Percentiles rank a stretch among this genome's conserved stretches.
These are phyloP conservation scores for Amanita muscaria DNA, from an alignment of 768 basidiomycete genomes.

Conservation along the genomic window DNA sequence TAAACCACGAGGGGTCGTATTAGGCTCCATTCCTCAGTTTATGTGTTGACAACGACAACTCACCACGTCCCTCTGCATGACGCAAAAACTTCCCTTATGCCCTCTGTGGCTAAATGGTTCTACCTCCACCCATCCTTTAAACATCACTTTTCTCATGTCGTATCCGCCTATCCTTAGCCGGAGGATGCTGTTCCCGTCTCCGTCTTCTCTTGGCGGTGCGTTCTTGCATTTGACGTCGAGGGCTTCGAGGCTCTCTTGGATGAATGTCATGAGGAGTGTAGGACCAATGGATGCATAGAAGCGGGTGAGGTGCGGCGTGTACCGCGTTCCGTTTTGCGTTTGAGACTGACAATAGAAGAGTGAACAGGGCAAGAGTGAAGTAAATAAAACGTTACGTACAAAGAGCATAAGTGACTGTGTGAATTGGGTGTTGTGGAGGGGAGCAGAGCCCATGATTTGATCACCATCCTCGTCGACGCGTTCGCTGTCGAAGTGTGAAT, in stretches of 20 bases:
- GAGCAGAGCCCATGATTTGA: slow-evolving; percentile 47
- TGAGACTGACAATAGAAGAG: slow-evolving; percentile 48
- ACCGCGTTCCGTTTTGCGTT: slow-evolving; percentile 66
- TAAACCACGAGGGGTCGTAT: too few species aligned
- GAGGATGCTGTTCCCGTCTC: slow-evolving; percentile 16
- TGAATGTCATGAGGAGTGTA: slow-evolving; percentile 37
- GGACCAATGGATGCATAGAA: slow-evolving; percentile 66
- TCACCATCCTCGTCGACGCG: slow-evolving; percentile 49
- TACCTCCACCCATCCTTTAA: slow-evolving; percentile 69
- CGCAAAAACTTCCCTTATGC: slow-evolving; percentile 50
- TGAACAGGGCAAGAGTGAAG: not conserved
- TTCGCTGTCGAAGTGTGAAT: too few species aligned
- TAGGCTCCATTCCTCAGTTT: too few species aligned
- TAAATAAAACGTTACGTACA: slow-evolving; percentile 34
- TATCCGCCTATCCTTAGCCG: slow-evolving; percentile 58
- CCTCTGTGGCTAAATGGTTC: slow-evolving; percentile 49
- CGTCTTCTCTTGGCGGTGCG: slow-evolving; percentile 18
- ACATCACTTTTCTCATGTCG: slow-evolving; percentile 53
- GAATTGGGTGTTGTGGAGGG: slow-evolving; percentile 54
- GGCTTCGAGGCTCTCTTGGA: slow-evolving; percentile 44
- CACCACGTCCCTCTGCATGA: slow-evolving; percentile 65
- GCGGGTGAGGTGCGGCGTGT: slow-evolving; percentile 69
- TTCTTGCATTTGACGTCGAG: slow-evolving; percentile 44
- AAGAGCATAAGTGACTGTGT: slow-evolving; percentile 76
- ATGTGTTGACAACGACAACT: slow-evolving; percentile 15